phyloP scores from a whole-genome alignment of 768 basidiomycete genomes.

The Suillus paluster region DNA sequence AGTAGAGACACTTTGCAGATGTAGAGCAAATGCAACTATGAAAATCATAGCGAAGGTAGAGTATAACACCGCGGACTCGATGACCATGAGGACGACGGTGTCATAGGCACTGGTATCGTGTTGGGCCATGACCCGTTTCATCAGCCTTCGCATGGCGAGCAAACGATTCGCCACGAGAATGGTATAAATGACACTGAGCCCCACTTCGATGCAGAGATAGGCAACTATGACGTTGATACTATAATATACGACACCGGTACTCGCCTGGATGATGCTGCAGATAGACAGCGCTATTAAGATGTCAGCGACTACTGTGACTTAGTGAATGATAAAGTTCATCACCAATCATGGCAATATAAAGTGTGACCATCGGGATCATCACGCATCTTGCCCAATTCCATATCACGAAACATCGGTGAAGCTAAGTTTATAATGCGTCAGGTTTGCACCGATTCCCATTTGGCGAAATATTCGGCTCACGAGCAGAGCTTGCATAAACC shows the following conservation, averaged over 20 bases:
- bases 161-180: conserved; percentile 35
- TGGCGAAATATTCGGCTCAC: not conserved
- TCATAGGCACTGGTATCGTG: conserved; percentile 23
- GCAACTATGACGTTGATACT: conserved; percentile 26
- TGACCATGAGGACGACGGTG: conserved; percentile 30
- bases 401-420: conserved; percentile 18
- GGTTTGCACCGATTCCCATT: not conserved
- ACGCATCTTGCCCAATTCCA: conserved; percentile 17
- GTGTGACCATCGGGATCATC: conserved; percentile 19
- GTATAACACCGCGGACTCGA: conserved; percentile 35
- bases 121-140: conserved; percentile 17
- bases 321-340: conserved; percentile 1
- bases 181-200: conserved; percentile 35
- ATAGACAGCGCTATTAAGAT: conserved; percentile 20
- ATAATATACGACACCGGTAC: conserved; percentile 21
- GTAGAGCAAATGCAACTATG: conserved; percentile 24
- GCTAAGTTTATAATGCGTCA: not conserved
- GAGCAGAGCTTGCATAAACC: not conserved
- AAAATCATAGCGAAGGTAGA: conserved; percentile 28
- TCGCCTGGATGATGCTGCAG: conserved; percentile 18
- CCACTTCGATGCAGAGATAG: conserved; percentile 35
- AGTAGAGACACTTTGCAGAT: conserved; percentile 27
- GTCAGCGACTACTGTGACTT: not conserved
- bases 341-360: conserved; percentile 21
- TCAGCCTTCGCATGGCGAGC: conserved; percentile 20